Percentiles rank a stretch among this genome's conserved stretches.
Conservation (phyloP, 257 asterid genomes). For the Plantago ovata region DNA sequence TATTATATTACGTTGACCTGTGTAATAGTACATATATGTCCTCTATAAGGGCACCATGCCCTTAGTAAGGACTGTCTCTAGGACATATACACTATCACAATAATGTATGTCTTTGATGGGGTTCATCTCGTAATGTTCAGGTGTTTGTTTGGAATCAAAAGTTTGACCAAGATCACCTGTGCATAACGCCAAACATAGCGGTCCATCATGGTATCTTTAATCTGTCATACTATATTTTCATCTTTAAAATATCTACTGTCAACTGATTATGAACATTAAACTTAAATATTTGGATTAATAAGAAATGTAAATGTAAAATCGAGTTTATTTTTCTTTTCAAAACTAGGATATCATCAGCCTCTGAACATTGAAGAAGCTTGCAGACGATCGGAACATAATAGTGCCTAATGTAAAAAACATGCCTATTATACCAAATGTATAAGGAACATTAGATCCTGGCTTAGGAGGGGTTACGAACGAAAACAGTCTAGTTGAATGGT, state of each 20-base stretch:
- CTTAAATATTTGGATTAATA: too few species aligned
- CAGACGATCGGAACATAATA: background rate
- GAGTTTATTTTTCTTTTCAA: background rate
- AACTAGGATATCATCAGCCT: background rate
- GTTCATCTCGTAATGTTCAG: conserved; percentile 51
- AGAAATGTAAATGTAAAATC: too few species aligned
- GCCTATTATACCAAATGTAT: conserved; percentile 69
- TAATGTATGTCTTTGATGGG: conserved; percentile 46
- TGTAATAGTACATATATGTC: too few species aligned
- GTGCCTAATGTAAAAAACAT: conserved; percentile 7
- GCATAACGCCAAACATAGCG: conserved; percentile 1
- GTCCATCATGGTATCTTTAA: too few species aligned
- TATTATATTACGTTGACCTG: too few species aligned
- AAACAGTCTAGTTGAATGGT: conserved; percentile 37
- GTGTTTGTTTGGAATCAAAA: conserved; percentile 47
- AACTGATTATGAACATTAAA: too few species aligned
- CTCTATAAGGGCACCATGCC: too few species aligned
- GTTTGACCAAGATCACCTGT: conserved; percentile 83
- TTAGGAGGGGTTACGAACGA: conserved; percentile 62
- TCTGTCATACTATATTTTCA: too few species aligned
- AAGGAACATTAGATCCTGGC: conserved; percentile 65
- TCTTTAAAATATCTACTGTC: too few species aligned
- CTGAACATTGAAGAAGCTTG: conserved; percentile 2
- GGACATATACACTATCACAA: too few species aligned
- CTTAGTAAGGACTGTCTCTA: too few species aligned